A percentile compares a stretch with the other conserved stretches of the same genome.
Conservation (phyloP, 1,284 basidiomycete species). For the Heterobasidion annosum region DNA sequence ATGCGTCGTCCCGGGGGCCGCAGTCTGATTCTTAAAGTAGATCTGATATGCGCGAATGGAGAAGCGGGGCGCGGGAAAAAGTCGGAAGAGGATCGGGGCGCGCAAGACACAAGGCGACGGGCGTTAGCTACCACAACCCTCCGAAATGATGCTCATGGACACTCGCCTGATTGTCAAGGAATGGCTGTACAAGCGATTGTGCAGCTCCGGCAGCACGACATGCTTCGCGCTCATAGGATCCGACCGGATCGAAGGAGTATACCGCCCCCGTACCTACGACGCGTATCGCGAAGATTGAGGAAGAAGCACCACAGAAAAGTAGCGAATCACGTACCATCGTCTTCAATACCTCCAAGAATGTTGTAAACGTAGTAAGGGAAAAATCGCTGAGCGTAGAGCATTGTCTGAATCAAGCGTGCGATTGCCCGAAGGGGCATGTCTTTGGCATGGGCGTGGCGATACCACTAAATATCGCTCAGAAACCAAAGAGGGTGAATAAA, state of each 20-base stretch:
- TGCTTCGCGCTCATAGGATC: conserved; percentile 90
- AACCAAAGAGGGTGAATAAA: conserved; percentile 4
- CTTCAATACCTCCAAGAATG: conserved; percentile 90
- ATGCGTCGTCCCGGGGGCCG: conserved; percentile 57
- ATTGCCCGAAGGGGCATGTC: conserved; percentile 90
- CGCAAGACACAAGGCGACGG: neutral
- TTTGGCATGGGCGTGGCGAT: conserved; percentile 88
- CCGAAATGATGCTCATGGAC: conserved; percentile 7
- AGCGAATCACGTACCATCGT: conserved; percentile 63
- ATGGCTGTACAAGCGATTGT: conserved; percentile 85
- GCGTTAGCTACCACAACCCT: neutral
- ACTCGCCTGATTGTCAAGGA: conserved; percentile 90
- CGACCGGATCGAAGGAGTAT: conserved; percentile 95
- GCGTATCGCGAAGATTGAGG: neutral
- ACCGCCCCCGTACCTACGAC: conserved; percentile 80
- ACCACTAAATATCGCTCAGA: conserved; percentile 59
- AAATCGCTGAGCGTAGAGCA: conserved; percentile 90
- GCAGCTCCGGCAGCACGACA: conserved; percentile 93
- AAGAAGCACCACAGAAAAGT: conserved; percentile 2
- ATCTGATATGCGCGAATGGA: conserved; percentile 43
- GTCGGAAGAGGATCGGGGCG: conserved; percentile 9
- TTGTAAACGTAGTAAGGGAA: conserved; percentile 97
- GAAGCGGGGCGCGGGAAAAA: conserved; percentile 9
- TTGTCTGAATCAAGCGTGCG: conserved; percentile 90
- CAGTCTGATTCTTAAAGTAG: conserved; percentile 90